A percentile compares a stretch with the other conserved stretches of the same genome.
These are phyloP conservation scores for Tulasnella sp. DNA, from an alignment of 768 basidiomycete species.

Conservation along the genomic window DNA sequence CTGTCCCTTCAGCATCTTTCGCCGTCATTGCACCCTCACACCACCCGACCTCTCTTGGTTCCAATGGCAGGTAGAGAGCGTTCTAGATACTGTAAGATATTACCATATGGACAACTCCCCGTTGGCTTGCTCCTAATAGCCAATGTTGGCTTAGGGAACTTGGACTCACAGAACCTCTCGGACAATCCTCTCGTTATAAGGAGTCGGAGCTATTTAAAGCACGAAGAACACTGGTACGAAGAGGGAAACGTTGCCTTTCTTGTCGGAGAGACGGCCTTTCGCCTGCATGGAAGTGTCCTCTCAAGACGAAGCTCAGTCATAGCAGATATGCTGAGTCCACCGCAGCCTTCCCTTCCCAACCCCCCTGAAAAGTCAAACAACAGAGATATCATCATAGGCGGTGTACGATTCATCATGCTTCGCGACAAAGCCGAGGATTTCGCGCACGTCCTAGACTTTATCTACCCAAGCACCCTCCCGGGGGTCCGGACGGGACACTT, in stretches of 20 bases:
- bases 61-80: no score
- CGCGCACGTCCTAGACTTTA: not conserved
- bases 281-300: not conserved
- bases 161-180: not conserved
- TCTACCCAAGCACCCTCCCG: not conserved
- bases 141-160: no score
- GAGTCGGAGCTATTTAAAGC: not conserved
- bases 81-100: no score
- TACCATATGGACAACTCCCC: no score
- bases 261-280: not conserved
- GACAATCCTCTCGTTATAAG: not conserved
- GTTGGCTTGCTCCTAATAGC: no score
- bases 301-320: not conserved
- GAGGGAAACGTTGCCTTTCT: constrained; percentile 1
- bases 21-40: no score
- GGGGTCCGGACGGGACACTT: not conserved
- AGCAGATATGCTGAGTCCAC: not conserved
- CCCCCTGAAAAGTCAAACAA: not conserved
- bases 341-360: not conserved
- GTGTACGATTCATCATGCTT: not conserved
- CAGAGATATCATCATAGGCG: not conserved
- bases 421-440: not conserved
- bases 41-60: no score
- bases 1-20: no score
- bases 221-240: not conserved